Conservation (phyloP, 768 basidiomycete species). For the Termitomyces sp. region DNA sequence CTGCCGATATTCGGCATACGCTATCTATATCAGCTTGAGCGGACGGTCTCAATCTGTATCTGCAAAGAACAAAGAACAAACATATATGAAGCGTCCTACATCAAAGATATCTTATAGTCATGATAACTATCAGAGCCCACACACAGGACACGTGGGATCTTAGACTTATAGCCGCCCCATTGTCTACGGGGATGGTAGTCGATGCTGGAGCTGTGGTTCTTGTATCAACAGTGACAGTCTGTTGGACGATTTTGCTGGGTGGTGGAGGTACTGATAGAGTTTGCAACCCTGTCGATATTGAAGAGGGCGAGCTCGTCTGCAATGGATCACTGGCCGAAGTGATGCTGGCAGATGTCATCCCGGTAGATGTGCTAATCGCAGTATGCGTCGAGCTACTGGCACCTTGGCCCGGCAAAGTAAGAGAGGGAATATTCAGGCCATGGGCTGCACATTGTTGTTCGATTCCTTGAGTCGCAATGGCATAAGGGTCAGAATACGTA, state of each 20-base stretch:
- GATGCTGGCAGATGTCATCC: not conserved
- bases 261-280: not conserved
- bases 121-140: not conserved
- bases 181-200: not conserved
- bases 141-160: not conserved
- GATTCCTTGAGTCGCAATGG: not conserved
- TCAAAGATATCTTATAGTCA: not conserved
- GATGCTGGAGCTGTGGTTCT: not conserved
- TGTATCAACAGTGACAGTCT: not conserved
- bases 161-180: not conserved
- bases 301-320: not conserved
- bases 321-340: not conserved
- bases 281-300: not conserved
- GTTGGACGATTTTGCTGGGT: not conserved
- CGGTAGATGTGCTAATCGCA: not conserved
- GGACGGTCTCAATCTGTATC: not conserved
- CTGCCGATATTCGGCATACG: not conserved
- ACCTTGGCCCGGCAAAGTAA: not conserved
- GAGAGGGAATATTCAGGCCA: not conserved
- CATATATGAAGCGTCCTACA: not conserved
- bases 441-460: not conserved
- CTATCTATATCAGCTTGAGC: no score
- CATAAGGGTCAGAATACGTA: not conserved
- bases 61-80: not conserved
- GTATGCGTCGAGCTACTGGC: not conserved